Percentiles rank a stretch among this genome's conserved stretches.
Evolutionary conservation across 352 stramenopile species (phyloP).

Genomic region (Elongisporangium undulatum): DNA sequence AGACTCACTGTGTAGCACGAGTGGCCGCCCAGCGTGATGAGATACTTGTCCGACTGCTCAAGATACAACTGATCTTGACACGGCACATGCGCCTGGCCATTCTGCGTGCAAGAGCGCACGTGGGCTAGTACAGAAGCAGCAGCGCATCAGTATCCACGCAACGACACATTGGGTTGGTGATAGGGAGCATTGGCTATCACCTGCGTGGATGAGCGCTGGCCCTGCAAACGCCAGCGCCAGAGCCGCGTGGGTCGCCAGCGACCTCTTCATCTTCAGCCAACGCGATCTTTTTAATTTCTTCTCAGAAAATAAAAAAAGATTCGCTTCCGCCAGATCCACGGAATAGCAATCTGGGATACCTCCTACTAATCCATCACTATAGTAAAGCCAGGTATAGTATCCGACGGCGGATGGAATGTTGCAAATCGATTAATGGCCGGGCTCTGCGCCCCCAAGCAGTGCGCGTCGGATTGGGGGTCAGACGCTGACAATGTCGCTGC

Average conservation of each 20-base stretch:
- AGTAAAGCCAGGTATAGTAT: background rate
- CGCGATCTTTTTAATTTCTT: background rate
- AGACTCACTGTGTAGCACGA: slow-evolving; percentile 46
- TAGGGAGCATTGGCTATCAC: background rate
- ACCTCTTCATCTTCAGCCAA: background rate
- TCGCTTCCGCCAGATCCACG: background rate
- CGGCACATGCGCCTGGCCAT: slow-evolving; percentile 39
- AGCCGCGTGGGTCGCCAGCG: background rate
- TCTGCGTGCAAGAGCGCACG: slow-evolving; percentile 31
- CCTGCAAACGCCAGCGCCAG: background rate
- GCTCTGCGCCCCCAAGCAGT: background rate
- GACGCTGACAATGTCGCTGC: background rate
- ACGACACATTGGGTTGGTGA: too few relatives aligned
- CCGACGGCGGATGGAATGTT: background rate
- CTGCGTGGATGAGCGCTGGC: background rate
- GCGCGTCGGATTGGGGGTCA: background rate
- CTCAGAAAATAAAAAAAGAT: background rate
- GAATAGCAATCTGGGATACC: background rate
- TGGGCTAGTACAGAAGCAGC: background rate
- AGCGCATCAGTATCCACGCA: background rate
- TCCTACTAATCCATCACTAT: background rate
- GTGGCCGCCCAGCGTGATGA: slow-evolving; percentile 53
- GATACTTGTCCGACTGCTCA: slow-evolving; percentile 33
- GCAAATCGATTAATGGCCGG: background rate
- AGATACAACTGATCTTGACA: slow-evolving; percentile 46